Conservation (phyloP, 305 asterid species). For the Ajuga reptans region DNA sequence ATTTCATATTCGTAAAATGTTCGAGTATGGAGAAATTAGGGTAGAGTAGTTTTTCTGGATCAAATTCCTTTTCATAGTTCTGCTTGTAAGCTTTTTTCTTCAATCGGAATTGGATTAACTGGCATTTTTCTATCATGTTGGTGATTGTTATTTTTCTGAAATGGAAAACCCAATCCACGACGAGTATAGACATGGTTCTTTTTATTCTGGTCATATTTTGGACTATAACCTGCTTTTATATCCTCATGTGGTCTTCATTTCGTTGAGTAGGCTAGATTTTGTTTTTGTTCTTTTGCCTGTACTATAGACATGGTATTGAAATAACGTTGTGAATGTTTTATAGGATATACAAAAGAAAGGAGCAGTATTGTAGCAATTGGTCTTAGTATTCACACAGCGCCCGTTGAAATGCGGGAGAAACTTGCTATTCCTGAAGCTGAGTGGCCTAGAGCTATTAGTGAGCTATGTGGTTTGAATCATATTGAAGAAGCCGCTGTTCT, state of each 20-base stretch:
- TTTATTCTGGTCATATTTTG: not conserved
- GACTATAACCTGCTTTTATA: not conserved
- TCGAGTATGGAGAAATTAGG: not conserved
- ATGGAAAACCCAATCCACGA: not conserved
- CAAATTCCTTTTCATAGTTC: not conserved
- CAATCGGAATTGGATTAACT: not conserved
- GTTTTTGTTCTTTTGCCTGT: not conserved
- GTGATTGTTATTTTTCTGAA: not conserved
- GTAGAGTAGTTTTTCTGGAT: not conserved
- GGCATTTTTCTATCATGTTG: not conserved
- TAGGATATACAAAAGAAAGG: conserved; percentile 90
- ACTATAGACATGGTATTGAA: not conserved
- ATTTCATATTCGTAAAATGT: not conserved
- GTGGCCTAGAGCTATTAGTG: conserved; percentile 85
- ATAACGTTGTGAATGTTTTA: conserved; percentile 7
- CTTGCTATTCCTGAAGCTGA: conserved; percentile 95
- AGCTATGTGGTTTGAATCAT: conserved; percentile 79
- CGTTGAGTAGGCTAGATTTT: not conserved
- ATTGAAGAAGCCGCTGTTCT: conserved; percentile 99
- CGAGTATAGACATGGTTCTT: not conserved
- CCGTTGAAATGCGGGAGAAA: conserved; percentile 92
- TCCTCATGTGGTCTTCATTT: not conserved
- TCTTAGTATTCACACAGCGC: conserved; percentile 73
- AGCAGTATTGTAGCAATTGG: conserved; percentile 91
- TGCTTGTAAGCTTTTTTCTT: not conserved